These are phyloP conservation scores for Gossypium trilobum DNA, from an alignment of 441 rosid species.

Conservation along the genomic window DNA sequence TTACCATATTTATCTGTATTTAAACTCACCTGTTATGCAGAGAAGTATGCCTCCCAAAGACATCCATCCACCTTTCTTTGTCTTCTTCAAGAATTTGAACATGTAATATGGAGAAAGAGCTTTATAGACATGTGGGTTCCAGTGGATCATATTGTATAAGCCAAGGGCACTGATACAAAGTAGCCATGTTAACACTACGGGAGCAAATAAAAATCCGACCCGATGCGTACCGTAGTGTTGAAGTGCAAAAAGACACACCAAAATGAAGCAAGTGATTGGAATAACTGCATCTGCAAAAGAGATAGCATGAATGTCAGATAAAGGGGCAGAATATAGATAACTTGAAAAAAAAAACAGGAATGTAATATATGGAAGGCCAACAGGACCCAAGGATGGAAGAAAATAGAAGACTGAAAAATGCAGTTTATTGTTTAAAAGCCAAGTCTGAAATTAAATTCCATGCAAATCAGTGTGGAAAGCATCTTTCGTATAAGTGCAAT, in stretches of 20 bases:
- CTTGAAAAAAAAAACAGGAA: not conserved
- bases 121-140: conserved; percentile 79
- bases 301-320: not conserved
- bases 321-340: not conserved
- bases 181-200: conserved; percentile 67
- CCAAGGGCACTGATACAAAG: conserved; percentile 83
- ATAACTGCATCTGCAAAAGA: conserved; percentile 67
- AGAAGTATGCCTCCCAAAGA: conserved; percentile 88
- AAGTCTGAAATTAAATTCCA: not conserved
- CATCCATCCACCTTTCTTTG: conserved; percentile 88
- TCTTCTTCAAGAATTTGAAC: conserved; percentile 93
- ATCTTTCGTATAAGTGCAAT: not conserved
- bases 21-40: conserved; percentile 75
- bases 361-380: not conserved
- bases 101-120: conserved; percentile 95
- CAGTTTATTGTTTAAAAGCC: not conserved
- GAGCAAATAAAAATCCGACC: conserved; percentile 81
- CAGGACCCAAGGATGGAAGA: not conserved
- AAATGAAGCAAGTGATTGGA: conserved; percentile 81
- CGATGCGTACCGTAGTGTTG: conserved; percentile 93
- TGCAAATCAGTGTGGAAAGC: not conserved
- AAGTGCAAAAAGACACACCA: conserved; percentile 85
- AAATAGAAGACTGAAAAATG: not conserved
- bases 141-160: conserved; percentile 64
- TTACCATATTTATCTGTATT: not conserved